These are phyloP conservation scores for Suaeda aralocaspica DNA, from an alignment of 148 eudicot genomes.

Conservation along the genomic window DNA sequence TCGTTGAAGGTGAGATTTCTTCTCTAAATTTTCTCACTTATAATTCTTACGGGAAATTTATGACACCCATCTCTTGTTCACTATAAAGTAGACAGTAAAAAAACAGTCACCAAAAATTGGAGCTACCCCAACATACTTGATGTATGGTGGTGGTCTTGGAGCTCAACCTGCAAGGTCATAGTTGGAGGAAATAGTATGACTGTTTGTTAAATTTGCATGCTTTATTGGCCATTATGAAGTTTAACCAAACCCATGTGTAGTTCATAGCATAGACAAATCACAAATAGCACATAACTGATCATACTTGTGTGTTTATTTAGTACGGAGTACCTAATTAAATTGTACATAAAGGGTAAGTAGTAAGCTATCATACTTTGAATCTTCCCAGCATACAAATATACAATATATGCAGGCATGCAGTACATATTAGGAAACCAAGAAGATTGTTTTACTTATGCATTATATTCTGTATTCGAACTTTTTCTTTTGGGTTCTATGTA, in stretches of 20 bases:
- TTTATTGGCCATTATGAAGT: neutral
- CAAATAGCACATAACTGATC: neutral
- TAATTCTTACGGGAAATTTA: neutral
- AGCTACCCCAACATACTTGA: no score
- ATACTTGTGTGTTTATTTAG: neutral
- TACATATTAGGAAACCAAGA: neutral
- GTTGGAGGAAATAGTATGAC: neutral
- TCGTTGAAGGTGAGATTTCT: slow-evolving; percentile 56
- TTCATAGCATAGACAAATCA: neutral
- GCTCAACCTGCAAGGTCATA: neutral
- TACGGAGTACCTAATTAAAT: no score
- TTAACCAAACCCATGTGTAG: neutral
- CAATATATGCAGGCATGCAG: no score
- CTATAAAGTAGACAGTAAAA: neutral
- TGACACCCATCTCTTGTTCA: neutral
- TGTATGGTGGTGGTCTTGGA: neutral
- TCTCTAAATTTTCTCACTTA: neutral
- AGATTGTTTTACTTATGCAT: no score
- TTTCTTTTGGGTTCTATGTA: neutral
- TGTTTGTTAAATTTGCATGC: neutral
- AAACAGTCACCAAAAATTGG: no score
- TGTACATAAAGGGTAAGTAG: no score
- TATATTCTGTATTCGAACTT: no score
- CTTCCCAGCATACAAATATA: neutral
- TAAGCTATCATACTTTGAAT: neutral